Base-by-base conservation (phyloP, 495 filamentous ascomycete genomes). In the Terfezia claveryi region DNA sequence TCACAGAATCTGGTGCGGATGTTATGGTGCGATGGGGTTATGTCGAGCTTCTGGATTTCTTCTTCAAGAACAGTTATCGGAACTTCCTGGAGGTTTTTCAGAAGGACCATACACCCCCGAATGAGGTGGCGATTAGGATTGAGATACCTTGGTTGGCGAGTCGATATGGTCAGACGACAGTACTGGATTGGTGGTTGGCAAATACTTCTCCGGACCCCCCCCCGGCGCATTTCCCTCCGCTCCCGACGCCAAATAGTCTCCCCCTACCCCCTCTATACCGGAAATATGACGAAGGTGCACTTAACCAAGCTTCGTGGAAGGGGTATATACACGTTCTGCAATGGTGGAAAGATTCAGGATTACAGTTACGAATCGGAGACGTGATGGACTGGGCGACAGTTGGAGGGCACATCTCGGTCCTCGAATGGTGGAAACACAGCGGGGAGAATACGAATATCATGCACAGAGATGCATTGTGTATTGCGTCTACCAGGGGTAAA, bases 21-120 rank as follows among this genome's bases (percentile, higher is more conserved):
- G 77, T 92, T 27, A 86, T 94, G 60, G 82, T 94, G 70, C 89
- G 89, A 59, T 95, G 94, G 63, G 82, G 78, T 7, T 79, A 85
- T 56, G 82, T 78, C 16, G 76, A 80, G 36, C 75, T 94, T 12
- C 79, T 95, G 17, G 75, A 77, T 10, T 86, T 86, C 64, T 74
- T 95, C n/a, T 84, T 87, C 59, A 73, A 77, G 37, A 73, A 83
- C 53, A 76, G 83, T 58, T 78, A 81, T 50, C 80, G 85, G 56
- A 75, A 94, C 5, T 88, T 94, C 66, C 83, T 37, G 78, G 77
- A 77, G 76, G 23, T 85, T 76, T 2, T 92, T 87, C 59, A 85
- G 79, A 54, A 79, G 85, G 54, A 85, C 81, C 55, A 78, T 85
- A 49, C 76, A 91, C 12, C 86, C 86, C 0, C 86, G 82, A 56